Evolutionary conservation across 257 asterid genomes (phyloP).

Genomic region (Oldenlandia corymbosa): DNA sequence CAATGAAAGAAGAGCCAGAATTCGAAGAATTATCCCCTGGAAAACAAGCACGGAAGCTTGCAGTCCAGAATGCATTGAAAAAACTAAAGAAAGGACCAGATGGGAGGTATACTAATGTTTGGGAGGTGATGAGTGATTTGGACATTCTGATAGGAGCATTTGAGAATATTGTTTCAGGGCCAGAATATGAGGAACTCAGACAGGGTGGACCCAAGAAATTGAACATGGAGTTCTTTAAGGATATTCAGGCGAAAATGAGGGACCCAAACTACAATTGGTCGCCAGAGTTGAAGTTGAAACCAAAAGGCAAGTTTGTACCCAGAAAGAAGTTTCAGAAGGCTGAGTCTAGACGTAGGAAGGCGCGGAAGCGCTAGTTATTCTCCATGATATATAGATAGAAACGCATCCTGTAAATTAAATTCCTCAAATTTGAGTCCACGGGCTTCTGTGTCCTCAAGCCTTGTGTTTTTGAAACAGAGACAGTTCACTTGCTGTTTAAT

Average conservation of each 20-base stretch:
- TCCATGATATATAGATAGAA: background rate
- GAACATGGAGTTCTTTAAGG: slow-evolving; percentile 81
- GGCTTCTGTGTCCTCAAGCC: too few species aligned
- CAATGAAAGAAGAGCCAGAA: slow-evolving; percentile 72
- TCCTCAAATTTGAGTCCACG: too few species aligned
- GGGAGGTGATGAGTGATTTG: slow-evolving; percentile 96
- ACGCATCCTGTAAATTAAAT: too few species aligned
- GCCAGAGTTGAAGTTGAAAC: slow-evolving; percentile 79
- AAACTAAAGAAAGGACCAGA: slow-evolving; percentile 88
- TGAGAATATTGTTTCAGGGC: slow-evolving; percentile 84
- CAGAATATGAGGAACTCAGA: slow-evolving; percentile 86
- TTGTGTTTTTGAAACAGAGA: too few species aligned
- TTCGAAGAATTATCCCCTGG: slow-evolving; percentile 85
- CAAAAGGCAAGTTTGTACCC: slow-evolving; percentile 70
- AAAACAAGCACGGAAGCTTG: slow-evolving; percentile 74
- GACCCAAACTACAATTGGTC: slow-evolving; percentile 85
- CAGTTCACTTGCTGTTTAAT: too few species aligned
- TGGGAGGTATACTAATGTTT: slow-evolving; percentile 78
- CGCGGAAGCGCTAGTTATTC: slow-evolving; percentile 50
- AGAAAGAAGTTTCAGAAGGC: slow-evolving; percentile 85
- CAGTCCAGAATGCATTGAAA: slow-evolving; percentile 84
- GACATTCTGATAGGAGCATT: slow-evolving; percentile 85
- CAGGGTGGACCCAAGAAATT: slow-evolving; percentile 82
- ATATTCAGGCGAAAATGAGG: slow-evolving; percentile 86
- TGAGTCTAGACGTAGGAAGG: slow-evolving; percentile 78